Base-by-base conservation (phyloP, 2,329 filamentous ascomycete species). In the Arthroderma uncinatum region DNA sequence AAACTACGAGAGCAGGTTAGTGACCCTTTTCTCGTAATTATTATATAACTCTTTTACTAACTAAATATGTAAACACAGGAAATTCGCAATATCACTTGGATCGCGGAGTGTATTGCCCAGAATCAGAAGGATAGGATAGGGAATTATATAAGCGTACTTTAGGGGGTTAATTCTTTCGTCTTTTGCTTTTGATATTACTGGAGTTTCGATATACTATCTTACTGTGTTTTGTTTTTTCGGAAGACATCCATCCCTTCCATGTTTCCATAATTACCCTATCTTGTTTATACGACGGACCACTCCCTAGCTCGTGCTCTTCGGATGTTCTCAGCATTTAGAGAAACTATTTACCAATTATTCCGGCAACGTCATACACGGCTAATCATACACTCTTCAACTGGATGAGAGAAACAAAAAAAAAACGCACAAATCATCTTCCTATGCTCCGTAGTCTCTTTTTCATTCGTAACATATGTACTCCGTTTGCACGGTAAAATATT, bases 71-170 rank as follows among this genome's bases (percentile, higher is more conserved):
- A 54, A 3, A 19, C 2, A 19, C 61, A 97, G 91, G 93, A 98
- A 86, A 96, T 97, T 67, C 87, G 93, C 63, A 98, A 98, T 75
- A 95, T 98, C 68, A 97, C 93, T 54, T 98, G 93, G 93, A 98
- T 98, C 73, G 87, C 93, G 21, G 93, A 98, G 75, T 98, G 93
- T 76, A 98, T 98, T 81, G 93, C 93, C 57, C 93, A 98, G 76
- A 96, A 95, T 78, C 93, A 98, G 76, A 98, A 98, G 78, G 93
- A 98, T 74, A 84, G 93, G 70, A 97, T 98, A 71, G 87, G 89
- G 66, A 98, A 97, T 76, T 98, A 95, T 75, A 98, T 98, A 72
- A 95, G 90, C 74, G 93, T 97, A 61, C 95, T 98, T 75, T 95
- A 75, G 23, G 21, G 81, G 54, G 59, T 36, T 52, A 28, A 23